These are phyloP conservation scores for Dendrocalamus latiflorus DNA, from an alignment of 202 grass and related monocot species.

Conservation along the genomic window DNA sequence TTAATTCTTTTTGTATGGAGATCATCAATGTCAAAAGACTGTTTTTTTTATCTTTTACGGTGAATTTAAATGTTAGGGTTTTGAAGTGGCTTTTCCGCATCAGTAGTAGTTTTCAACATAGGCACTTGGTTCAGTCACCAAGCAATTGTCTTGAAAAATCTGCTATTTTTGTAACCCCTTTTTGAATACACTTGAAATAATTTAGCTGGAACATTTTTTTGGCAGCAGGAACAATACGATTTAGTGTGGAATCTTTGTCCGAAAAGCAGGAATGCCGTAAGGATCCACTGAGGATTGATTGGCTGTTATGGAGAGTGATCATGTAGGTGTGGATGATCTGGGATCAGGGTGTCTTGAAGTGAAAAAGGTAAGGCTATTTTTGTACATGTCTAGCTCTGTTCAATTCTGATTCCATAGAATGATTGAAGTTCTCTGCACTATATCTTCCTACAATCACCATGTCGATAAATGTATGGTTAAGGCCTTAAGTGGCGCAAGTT, in stretches of 20 bases:
- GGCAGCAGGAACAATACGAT: background rate
- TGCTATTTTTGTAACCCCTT: background rate
- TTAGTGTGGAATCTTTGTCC: background rate
- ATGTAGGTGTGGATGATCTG: constrained; percentile 52
- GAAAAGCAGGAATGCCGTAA: background rate
- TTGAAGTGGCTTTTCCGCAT: too few relatives aligned
- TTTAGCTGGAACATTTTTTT: background rate
- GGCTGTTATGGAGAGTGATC: constrained; percentile 53
- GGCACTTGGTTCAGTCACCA: background rate
- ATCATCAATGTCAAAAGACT: too few relatives aligned
- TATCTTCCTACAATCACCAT: background rate
- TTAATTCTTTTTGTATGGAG: too few relatives aligned
- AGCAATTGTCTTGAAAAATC: background rate
- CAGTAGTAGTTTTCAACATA: too few relatives aligned
- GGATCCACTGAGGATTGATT: background rate
- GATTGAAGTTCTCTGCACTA: background rate
- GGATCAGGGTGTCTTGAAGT: constrained; percentile 93
- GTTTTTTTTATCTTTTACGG: too few relatives aligned
- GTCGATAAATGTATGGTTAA: background rate
- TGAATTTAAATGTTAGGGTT: too few relatives aligned
- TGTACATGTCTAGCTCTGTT: background rate
- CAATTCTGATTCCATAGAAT: background rate
- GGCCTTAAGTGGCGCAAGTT: too few relatives aligned
- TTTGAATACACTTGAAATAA: background rate
- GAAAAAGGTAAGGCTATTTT: constrained; percentile 53